Base-by-base conservation (phyloP, 176 grass and related monocot species). In the Rhynchospora tenuis region DNA sequence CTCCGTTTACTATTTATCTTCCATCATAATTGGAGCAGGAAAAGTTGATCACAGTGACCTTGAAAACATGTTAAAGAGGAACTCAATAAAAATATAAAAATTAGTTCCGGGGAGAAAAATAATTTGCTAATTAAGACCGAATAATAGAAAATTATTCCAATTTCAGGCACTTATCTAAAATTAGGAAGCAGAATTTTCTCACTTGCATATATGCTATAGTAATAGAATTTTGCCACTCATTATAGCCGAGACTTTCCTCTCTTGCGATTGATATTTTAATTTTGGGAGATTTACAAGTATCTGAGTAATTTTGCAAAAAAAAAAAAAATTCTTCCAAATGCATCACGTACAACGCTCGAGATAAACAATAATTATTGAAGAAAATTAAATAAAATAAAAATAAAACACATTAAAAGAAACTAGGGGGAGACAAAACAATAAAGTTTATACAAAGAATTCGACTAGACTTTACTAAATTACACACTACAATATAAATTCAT, bases 11-110 rank as follows among this genome's bases (percentile, higher is more conserved):
- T 79, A 75, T n/a, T 76, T 56, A 13, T 66, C 16, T 56, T 81
- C 77, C 78, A 55, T 72, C 85, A 86, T 61, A 72, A 86, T 86
- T 86, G 85, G 48, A 80, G 50, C 47, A 69, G 52, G 43, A 62
- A 70, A 81, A 73, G 48, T 65, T 45, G 56, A 81, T 72, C 63
- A 79, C 62, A 72, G 76, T 29, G 84, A 81, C 64, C 62, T 70
- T 48, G 83, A 59, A 80, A 86, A 81, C 60, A 81, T 69, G 78
- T 48, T 81, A n/a, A n/a, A n/a, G n/a, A n/a, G n/a, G n/a, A n/a
- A n/a, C n/a, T n/a, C n/a, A n/a, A n/a, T n/a, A n/a, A n/a, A n/a
- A n/a, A n/a, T n/a, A n/a, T n/a, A n/a, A n/a, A n/a, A n/a, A n/a
- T n/a, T n/a, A n/a, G n/a, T n/a, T n/a, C n/a, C n/a, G n/a, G n/a